Evolutionary conservation across 768 basidiomycete genomes (phyloP).

Genomic region (Mycena amicta): DNA sequence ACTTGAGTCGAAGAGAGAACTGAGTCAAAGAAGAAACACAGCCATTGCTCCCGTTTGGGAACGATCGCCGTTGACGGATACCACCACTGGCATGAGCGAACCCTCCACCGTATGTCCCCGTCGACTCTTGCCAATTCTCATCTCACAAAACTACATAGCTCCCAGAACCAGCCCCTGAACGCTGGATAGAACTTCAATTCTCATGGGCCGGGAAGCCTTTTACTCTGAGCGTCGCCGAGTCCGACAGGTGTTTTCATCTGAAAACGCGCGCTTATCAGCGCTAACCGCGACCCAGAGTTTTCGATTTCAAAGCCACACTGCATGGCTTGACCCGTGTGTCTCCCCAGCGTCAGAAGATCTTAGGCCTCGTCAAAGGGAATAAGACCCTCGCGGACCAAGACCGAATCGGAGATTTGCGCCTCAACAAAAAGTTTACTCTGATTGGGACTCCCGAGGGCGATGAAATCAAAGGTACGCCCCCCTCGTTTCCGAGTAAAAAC

Average conservation of each 20-base stretch:
- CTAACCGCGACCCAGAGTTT: constrained; percentile 53
- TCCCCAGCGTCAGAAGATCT: constrained; percentile 82
- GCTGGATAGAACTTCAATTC: constrained; percentile 68
- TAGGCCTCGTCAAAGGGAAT: constrained; percentile 80
- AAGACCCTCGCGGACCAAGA: constrained; percentile 74
- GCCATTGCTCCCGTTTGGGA: background rate
- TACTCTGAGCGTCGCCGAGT: constrained; percentile 69
- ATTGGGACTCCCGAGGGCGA: constrained; percentile 85
- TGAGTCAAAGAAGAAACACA: background rate
- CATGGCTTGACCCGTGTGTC: constrained; percentile 77
- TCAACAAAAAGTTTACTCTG: constrained; percentile 80
- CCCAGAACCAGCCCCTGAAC: constrained; percentile 31
- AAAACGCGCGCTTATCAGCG: background rate
- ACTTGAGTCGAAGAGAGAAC: background rate
- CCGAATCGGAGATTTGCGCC: constrained; percentile 62
- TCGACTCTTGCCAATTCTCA: background rate
- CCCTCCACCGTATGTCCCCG: background rate
- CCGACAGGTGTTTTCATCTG: constrained; percentile 59
- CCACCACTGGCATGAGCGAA: background rate
- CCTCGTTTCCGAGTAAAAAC: no score
- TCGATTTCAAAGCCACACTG: constrained; percentile 74
- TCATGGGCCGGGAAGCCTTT: constrained; percentile 73
- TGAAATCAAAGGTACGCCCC: constrained; percentile 84
- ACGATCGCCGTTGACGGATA: background rate
- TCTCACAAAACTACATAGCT: constrained; percentile 9